Base-by-base conservation (phyloP, 495 filamentous ascomycete species). In the Aspergillus biplanus region DNA sequence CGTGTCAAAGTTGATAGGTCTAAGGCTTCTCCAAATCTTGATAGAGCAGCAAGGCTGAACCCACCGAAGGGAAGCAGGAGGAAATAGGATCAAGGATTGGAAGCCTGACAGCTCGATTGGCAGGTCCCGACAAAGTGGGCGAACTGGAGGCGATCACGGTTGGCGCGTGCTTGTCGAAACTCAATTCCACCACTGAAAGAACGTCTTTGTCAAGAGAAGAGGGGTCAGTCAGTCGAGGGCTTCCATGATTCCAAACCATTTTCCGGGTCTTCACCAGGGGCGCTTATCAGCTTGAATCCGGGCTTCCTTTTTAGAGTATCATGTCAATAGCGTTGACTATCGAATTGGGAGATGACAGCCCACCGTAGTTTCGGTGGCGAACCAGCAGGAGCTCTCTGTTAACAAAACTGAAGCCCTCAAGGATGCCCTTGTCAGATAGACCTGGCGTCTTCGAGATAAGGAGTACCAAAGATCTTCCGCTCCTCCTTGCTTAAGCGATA, bases 101-200 rank as follows among this genome's bases (percentile, higher is more conserved):
- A 47, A 27, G 47, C 47, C 47, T 21, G 16, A 18, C 47, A n/a
- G 47, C 47, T 18, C 16, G 60, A 61, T 69, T 59, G 52, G 65
- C 49, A 65, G 58, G 68, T 73, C 70, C 75, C 73, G 70, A 64
- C 69, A 64, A 63, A 64, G 34, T 67, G 76, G 76, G 66, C 66
- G 70, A 73, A 69, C 69, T 69, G 66, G 42, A 75, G 71, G 63
- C 65, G 67, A 75, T 72, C 72, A 48, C 49, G 65, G 59, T 69
- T 73, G 76, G 74, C 71, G 75, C 69, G 71, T 75, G 74, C 72
- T 73, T 73, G 72, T 68, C 61, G 55, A 76, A 78, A 76, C 75
- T 75, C 69, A 79, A 79, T 75, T 77, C 63, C 33, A 33, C 47
- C 31, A 52, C 16, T 52, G 18, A 63, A 59, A 52, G 49, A 62